These are phyloP conservation scores for Quercus variabilis DNA, from an alignment of 306 rosid genomes.

Conservation along the genomic window DNA sequence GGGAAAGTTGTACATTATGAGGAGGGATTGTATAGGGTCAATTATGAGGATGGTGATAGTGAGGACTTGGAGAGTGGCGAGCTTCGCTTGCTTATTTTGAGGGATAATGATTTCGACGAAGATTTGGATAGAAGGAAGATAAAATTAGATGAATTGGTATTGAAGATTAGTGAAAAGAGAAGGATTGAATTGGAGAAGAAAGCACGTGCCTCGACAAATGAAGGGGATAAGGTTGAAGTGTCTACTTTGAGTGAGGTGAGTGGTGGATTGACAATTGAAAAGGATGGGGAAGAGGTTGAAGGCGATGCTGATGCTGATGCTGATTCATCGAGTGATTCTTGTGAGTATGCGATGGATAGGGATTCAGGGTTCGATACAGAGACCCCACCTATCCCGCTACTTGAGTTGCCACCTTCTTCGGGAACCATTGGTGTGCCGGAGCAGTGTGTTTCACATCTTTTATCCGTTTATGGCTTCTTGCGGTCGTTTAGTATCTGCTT, in stretches of 20 bases:
- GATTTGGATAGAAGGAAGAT: slow-evolving; percentile 41
- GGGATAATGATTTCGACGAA: slow-evolving; percentile 35
- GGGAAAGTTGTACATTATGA: slow-evolving; percentile 75
- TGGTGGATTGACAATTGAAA: slow-evolving; percentile 20
- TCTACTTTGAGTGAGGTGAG: slow-evolving; percentile 34
- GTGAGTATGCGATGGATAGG: slow-evolving; percentile 24
- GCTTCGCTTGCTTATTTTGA: slow-evolving; percentile 52
- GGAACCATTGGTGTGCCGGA: slow-evolving; percentile 84
- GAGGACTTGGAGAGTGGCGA: slow-evolving; percentile 88
- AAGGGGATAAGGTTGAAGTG: slow-evolving; percentile 21
- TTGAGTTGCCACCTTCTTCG: slow-evolving; percentile 62
- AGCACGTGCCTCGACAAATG: slow-evolving; percentile 7
- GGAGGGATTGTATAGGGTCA: slow-evolving; percentile 62
- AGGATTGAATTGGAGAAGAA: slow-evolving; percentile 10
- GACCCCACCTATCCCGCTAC: slow-evolving; percentile 33
- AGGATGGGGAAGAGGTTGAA: slow-evolving; percentile 30
- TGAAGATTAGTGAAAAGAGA: slow-evolving; percentile 8
- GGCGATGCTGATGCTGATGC: slow-evolving; percentile 38
- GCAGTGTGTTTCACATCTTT: slow-evolving; percentile 61
- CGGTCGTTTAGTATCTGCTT: slow-evolving; percentile 69
- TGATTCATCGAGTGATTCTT: slow-evolving; percentile 44
- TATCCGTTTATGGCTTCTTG: slow-evolving; percentile 79
- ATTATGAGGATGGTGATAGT: slow-evolving; percentile 78
- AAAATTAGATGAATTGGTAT: slow-evolving; percentile 41
- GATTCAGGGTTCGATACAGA: slow-evolving; percentile 34